Evolutionary conservation across 352 stramenopile genomes (phyloP).

Genomic region (Pythium dissimile): DNA sequence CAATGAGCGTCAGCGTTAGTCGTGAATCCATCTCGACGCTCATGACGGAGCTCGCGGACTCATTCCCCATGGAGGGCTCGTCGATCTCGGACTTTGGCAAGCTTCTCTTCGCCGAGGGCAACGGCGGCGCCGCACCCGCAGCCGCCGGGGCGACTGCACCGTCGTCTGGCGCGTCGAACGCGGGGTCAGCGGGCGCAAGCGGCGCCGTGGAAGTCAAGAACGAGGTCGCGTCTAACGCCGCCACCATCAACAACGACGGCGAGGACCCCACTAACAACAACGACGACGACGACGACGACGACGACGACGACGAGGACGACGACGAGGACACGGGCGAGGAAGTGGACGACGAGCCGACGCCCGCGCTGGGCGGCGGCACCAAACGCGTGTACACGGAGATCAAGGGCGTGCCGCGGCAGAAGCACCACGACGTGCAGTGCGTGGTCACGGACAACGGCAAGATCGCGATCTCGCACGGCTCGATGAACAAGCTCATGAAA

Average conservation of each 20-base stretch:
- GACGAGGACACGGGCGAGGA: constrained; percentile 15
- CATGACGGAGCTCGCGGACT: constrained; percentile 82
- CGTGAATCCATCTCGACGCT: constrained; percentile 84
- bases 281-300: constrained; percentile 19
- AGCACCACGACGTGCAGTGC: constrained; percentile 69
- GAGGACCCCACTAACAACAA: constrained; percentile 7
- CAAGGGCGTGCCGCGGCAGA: constrained; percentile 77
- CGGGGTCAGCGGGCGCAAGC: background rate
- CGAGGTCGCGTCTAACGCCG: background rate
- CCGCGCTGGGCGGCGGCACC: constrained; percentile 23
- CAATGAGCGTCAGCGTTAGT: constrained; percentile 76
- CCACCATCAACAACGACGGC: background rate
- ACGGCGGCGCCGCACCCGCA: constrained; percentile 12
- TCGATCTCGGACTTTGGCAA: constrained; percentile 89
- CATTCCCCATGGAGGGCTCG: constrained; percentile 74
- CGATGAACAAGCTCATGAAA: constrained; percentile 72
- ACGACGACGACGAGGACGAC: constrained; percentile 18
- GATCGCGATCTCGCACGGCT: constrained; percentile 42
- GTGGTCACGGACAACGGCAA: constrained; percentile 35
- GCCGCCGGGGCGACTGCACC: no score
- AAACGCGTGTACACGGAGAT: constrained; percentile 84
- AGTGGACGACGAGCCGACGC: constrained; percentile 16
- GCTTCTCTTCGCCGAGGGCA: constrained; percentile 76
- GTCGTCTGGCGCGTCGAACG: background rate
- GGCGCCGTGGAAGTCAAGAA: background rate